These are phyloP conservation scores for Alternaria sp. DNA, from an alignment of 2,329 filamentous ascomycete species.

Conservation along the genomic window DNA sequence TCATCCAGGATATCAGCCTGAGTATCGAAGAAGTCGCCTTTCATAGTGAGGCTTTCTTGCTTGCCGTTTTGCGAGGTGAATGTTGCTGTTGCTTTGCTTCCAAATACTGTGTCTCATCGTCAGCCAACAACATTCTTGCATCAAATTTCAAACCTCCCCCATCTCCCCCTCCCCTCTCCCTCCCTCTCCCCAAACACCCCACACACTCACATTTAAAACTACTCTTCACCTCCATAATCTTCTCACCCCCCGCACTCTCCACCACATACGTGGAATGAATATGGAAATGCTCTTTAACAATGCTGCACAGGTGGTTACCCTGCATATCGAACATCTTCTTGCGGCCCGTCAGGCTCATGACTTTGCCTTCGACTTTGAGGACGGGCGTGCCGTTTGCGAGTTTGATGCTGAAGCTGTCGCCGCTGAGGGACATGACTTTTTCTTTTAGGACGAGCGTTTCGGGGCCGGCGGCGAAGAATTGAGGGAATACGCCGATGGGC, in stretches of 20 bases:
- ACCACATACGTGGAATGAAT: slow-evolving; percentile 61
- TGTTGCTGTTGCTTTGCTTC: slow-evolving; percentile 62
- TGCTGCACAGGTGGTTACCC: slow-evolving; percentile 64
- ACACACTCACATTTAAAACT: slow-evolving; percentile 54
- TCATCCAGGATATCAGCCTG: slow-evolving; percentile 64
- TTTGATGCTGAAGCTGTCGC: slow-evolving; percentile 69
- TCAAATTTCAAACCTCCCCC: neutral
- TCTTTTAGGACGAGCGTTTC: slow-evolving; percentile 65
- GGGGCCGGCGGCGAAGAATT: slow-evolving; percentile 35
- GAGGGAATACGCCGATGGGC: slow-evolving; percentile 38
- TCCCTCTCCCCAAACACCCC: no score
- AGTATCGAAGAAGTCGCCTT: slow-evolving; percentile 66
- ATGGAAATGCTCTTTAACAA: slow-evolving; percentile 60
- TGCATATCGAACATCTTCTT: slow-evolving; percentile 63
- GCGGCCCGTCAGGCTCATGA: slow-evolving; percentile 59
- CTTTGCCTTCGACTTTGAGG: slow-evolving; percentile 63
- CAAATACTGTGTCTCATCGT: slow-evolving; percentile 51
- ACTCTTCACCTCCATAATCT: slow-evolving; percentile 63
- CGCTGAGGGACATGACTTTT: slow-evolving; percentile 66
- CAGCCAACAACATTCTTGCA: neutral
- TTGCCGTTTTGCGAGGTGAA: slow-evolving; percentile 52
- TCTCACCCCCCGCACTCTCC: slow-evolving; percentile 54
- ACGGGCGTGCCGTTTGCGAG: slow-evolving; percentile 61
- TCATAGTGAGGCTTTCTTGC: slow-evolving; percentile 54
- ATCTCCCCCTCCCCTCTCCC: no score